Evolutionary conservation across 768 basidiomycete species (phyloP), one percentile per base, ranked within the genome.

Genomic region (Neoboletus brunneissimus): DNA sequence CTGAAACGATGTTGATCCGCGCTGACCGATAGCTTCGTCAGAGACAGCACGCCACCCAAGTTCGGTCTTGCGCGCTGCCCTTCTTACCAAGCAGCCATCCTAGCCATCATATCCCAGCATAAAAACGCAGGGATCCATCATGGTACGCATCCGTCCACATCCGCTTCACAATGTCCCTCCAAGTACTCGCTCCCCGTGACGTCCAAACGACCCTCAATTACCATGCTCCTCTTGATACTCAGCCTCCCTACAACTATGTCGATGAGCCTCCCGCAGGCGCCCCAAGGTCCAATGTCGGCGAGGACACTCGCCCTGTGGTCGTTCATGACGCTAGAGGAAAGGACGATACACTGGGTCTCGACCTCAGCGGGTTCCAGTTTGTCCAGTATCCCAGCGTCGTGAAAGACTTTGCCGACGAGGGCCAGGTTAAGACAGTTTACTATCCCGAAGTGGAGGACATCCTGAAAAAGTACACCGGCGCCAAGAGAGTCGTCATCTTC

Each of bases 321-420:
- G 44, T 76, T 20, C 67, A 73, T 42, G 69, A 76, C 41, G 52
- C 73, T 6, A 70, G 75, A 43, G 74, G 71, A 27, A 64, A 72
- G 45, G 71, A 63, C 25, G 56, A 58, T 38, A 31, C 56, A 1
- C 54, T 70, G 6, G 65, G 64, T n/a, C 68, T 77, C 40, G 78
- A 80, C 51, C 64, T 64, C 48, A 72, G 73, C n/a, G 80, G 80
- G n/a, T 81, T 81, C 65, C 72, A 75, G 59, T 75, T 75, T 59
- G 50, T 72, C 27, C 64, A 68, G 35, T 51, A 67, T 27, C 67
- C 64, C 4, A 73, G 72, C 51, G 53, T 59, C 49, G 76, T 75
- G 67, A 76, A 72, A 47, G 69, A 71, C 31, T 79, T 79, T 60
- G 59, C 55, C 18, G 69, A 79, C 51, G 76, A 79, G 29, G 75